These are phyloP conservation scores for Babesia gibsoni DNA, from an alignment of 169 alveolate genomes.

Conservation along the genomic window DNA sequence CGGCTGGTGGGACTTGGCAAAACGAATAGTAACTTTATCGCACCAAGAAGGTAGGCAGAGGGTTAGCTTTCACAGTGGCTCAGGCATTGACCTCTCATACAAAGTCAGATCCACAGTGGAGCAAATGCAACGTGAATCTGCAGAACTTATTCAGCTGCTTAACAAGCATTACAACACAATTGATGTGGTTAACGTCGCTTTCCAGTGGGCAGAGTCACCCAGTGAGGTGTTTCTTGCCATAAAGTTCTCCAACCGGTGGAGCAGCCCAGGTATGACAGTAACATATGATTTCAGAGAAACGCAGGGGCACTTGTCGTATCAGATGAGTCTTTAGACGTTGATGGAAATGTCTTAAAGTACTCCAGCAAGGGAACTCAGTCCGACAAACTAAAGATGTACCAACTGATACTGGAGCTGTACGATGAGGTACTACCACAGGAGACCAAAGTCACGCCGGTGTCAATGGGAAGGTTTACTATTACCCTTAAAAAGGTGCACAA, in stretches of 20 bases:
- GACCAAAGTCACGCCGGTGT: conserved; percentile 82
- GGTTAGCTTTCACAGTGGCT: neutral
- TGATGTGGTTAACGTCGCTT: conserved; percentile 87
- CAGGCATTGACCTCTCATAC: conserved; percentile 57
- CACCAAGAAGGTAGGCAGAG: conserved; percentile 48
- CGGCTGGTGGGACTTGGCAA: conserved; percentile 66
- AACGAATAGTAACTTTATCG: conserved; percentile 39
- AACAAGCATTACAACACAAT: conserved; percentile 50
- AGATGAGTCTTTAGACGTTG: conserved; percentile 69
- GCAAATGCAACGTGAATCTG: conserved; percentile 36
- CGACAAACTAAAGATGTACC: conserved; percentile 78
- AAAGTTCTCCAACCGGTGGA: conserved; percentile 93
- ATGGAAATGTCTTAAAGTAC: conserved; percentile 67
- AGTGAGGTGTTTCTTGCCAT: conserved; percentile 82
- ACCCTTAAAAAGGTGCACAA: conserved; percentile 77
- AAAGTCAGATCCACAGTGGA: conserved; percentile 39
- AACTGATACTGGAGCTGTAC: conserved; percentile 72
- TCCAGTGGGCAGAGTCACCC: conserved; percentile 95
- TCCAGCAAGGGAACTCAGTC: conserved; percentile 83
- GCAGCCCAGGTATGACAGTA: conserved; percentile 85
- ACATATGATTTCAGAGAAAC: neutral
- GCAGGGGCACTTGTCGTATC: conserved; percentile 84
- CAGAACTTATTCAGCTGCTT: conserved; percentile 50
- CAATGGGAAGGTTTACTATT: conserved; percentile 83
- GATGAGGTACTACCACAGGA: conserved; percentile 72